These are phyloP conservation scores for Mucor irregularis DNA, from an alignment of 371 early-diverging fungal species.

Conservation along the genomic window DNA sequence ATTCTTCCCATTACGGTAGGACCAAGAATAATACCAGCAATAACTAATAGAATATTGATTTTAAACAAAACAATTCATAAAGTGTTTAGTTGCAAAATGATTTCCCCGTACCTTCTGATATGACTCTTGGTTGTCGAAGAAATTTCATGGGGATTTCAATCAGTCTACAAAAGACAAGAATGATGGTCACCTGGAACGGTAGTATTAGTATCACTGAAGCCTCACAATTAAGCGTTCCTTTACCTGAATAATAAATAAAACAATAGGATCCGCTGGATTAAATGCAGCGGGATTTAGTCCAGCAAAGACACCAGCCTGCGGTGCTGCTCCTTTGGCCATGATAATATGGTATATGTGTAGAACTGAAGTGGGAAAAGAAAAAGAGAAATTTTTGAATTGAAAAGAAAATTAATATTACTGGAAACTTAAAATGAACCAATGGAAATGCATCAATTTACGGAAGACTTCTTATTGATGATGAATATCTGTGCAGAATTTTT, in stretches of 20 bases:
- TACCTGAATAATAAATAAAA: constrained; percentile 73
- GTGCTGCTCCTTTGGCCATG: constrained; percentile 21
- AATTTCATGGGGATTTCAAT: constrained; percentile 58
- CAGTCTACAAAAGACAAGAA: constrained; percentile 64
- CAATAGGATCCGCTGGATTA: constrained; percentile 56
- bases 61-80: neutral
- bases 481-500: too few relatives aligned
- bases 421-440: too few relatives aligned
- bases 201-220: too few relatives aligned
- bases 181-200: constrained; percentile 56
- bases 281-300: constrained; percentile 63
- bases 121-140: constrained; percentile 73
- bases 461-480: too few relatives aligned
- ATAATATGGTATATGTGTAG: too few relatives aligned
- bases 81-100: neutral
- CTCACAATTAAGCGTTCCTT: too few relatives aligned
- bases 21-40: constrained; percentile 79
- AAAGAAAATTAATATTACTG: neutral
- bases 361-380: neutral
- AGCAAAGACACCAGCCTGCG: constrained; percentile 65
- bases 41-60: constrained; percentile 41
- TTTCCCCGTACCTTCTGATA: constrained; percentile 67
- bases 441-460: too few relatives aligned
- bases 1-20: constrained; percentile 79
- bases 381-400: neutral